Conservation (phyloP, 768 basidiomycete species). For the Dentipellis sp. region DNA sequence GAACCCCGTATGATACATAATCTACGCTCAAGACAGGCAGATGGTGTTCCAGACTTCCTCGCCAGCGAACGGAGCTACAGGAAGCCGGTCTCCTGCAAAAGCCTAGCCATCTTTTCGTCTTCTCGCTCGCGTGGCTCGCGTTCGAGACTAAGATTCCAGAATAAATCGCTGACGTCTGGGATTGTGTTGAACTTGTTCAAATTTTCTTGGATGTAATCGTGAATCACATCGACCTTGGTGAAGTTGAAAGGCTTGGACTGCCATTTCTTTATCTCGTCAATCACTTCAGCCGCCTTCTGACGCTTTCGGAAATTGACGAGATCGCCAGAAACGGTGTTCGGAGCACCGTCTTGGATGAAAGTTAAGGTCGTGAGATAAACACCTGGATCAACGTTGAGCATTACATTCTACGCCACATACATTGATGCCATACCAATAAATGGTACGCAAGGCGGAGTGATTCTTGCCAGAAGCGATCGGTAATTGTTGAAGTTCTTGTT, state of each 20-base stretch:
- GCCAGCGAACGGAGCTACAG: constrained; percentile 28
- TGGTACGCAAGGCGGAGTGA: constrained; percentile 90
- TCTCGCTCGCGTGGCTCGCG: constrained; percentile 92
- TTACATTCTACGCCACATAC: not conserved
- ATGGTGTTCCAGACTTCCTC: not conserved
- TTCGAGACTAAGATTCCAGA: constrained; percentile 81
- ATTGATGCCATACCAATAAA: constrained; percentile 67
- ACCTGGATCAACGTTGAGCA: constrained; percentile 36
- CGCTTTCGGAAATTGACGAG: constrained; percentile 96
- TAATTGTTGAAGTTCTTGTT: constrained; percentile 94
- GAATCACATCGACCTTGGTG: constrained; percentile 52
- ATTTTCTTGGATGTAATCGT: constrained; percentile 69
- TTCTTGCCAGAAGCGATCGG: constrained; percentile 68
- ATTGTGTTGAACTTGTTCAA: constrained; percentile 64
- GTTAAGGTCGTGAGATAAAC: constrained; percentile 93
- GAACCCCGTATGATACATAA: no score
- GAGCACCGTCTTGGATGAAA: constrained; percentile 97
- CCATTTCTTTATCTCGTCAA: constrained; percentile 94
- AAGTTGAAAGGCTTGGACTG: constrained; percentile 89
- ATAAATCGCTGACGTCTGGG: constrained; percentile 59
- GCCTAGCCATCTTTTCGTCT: constrained; percentile 91
- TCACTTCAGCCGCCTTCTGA: constrained; percentile 91
- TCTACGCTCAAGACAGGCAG: not conserved
- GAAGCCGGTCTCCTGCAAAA: constrained; percentile 85
- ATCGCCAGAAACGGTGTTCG: constrained; percentile 67